Conservation (phyloP, 2,329 filamentous ascomycete species). For the Elsinoe perseae region DNA sequence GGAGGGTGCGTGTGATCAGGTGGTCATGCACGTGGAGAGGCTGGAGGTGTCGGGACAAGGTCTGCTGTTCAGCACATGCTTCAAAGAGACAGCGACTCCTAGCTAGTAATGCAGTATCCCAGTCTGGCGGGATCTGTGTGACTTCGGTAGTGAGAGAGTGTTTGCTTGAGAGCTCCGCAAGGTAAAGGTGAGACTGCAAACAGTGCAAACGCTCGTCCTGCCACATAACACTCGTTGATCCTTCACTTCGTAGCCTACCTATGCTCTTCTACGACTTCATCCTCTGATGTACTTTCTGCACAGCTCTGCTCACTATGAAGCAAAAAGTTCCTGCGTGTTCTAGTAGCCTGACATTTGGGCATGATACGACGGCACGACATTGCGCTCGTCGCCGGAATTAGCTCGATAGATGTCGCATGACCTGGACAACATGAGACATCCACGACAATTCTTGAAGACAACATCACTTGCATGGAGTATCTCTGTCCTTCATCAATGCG, state of each 20-base stretch:
- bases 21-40: not conserved
- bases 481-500: not conserved
- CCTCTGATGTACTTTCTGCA: no score
- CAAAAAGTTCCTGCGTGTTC: no score
- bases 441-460: not conserved
- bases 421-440: not conserved
- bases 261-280: no score
- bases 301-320: no score
- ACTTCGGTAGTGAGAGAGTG: not conserved
- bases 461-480: not conserved
- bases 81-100: not conserved
- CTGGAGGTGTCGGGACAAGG: not conserved
- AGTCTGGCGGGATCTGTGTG: not conserved
- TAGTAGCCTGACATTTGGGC: no score
- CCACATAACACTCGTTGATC: no score
- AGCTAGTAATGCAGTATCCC: not conserved
- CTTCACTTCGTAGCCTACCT: no score
- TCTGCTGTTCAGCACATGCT: no score
- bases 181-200: not conserved
- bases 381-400: no score
- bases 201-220: conserved; percentile 14
- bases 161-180: not conserved
- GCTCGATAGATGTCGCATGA: no score
- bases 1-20: conserved; percentile 28
- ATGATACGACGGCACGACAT: no score